Evolutionary conservation across 1,284 basidiomycete species (phyloP).

Genomic region (Trichosporon coremiiforme): DNA sequence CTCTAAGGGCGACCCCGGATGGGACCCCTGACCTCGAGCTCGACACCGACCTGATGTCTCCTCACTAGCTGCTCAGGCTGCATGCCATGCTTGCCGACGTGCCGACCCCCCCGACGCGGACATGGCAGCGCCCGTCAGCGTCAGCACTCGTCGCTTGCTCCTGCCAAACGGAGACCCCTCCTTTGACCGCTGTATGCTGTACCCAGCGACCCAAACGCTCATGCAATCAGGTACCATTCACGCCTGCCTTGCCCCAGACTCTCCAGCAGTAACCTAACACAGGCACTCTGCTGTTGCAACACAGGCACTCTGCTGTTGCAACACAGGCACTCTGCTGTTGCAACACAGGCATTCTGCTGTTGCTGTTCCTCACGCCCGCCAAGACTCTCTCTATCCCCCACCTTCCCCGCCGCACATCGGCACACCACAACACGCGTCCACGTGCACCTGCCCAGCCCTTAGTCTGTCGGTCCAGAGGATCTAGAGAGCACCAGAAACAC

Average conservation of each 20-base stretch:
- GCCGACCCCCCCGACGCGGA: not conserved
- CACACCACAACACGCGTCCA: not conserved
- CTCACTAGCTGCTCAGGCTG: not conserved
- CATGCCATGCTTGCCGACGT: not conserved
- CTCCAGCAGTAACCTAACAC: not conserved
- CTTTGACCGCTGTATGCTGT: not conserved
- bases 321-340: too few relatives aligned
- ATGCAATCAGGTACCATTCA: conserved; percentile 8
- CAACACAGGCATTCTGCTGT: too few relatives aligned
- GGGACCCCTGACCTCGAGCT: not conserved
- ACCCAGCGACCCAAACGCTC: not conserved
- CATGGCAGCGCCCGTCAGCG: not conserved
- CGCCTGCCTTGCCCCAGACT: not conserved
- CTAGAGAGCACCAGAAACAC: not conserved
- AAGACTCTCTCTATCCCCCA: conserved; percentile 10
- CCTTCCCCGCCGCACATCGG: not conserved
- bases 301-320: too few relatives aligned
- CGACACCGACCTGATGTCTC: not conserved
- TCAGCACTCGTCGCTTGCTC: not conserved
- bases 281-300: not conserved
- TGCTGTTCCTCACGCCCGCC: not conserved
- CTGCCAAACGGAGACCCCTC: not conserved
- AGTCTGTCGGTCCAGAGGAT: not conserved
- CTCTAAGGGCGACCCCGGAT: conserved; percentile 4
- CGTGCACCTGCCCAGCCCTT: not conserved